Base-by-base conservation (phyloP, 495 filamentous ascomycete genomes). In the Thermothielavioides terrestris region DNA sequence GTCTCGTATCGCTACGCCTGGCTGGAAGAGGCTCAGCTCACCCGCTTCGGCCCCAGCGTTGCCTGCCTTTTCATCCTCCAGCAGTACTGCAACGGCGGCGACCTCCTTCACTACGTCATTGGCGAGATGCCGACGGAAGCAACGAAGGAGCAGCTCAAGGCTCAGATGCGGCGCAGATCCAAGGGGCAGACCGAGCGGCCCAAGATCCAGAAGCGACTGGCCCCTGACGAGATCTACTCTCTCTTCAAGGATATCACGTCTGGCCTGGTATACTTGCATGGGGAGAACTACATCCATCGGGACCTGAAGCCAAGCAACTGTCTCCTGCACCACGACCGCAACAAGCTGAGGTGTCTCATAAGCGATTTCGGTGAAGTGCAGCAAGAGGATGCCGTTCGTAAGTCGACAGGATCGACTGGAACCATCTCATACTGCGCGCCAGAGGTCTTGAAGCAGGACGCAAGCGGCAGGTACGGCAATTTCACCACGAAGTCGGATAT, bases 321-420 rank as follows among this genome's bases (percentile, higher is more conserved):
- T 56, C 74, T 98, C n/a, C 71, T 98, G 2, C 86, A 92, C 54
- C 72, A 80, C 36, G 84, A 84, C 40, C 81, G 82, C 15, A 71
- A 77, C 38, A 82, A 83, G 35, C 65, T 87, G 2, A 77, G 75
- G 34, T 91, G 95, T 35, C 67, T 98, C 30, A 92, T 98, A 26
- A 96, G 90, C 62, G 92, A 98, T 63, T 98, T 98, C 65, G 92
- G 92, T 12, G 92, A 98, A 60, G 89, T 95, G 0, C 92, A 98
- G 61, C 72, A 79, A 4, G 86, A 88, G 50, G 81, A 89, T 65
- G 77, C 78, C 15, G 80, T 79, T 31, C 82, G 92, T 15, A 84
- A 84, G 39, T 95, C 89, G 12, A 95, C 89, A 3, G 92, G 92
- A 9, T 85, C 90, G 1, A 98, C 92, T 0, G 92, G 92, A 1